Evolutionary conservation across 345 rosid genomes (phyloP), one percentile per base, ranked within the genome.

Genomic region (Camelina sativa): DNA sequence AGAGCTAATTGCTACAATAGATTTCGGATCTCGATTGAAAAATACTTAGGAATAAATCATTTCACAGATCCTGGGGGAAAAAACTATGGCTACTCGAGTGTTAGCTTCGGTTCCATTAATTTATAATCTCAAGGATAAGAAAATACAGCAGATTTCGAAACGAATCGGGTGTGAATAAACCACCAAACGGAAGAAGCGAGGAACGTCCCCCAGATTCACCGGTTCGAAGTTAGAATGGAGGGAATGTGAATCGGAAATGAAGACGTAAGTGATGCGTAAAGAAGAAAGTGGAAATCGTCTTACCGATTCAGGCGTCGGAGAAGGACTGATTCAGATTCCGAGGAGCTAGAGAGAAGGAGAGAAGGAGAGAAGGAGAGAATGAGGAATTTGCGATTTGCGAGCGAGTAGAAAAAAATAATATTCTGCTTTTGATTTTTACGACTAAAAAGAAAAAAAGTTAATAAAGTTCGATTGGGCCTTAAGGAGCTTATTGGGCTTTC

Each of bases 301-400:
- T 58, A 77, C 81, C 69, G 77, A 77, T 72, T 64, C 47, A 65
- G 68, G 72, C 50, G 76, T 25, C 62, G 22, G 22, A 63, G 67
- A 63, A 51, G 44, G 40, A 16, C 52, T 76, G 75, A 40, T 69
- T 76, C 76, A 70, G 80, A 70, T 69, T 69, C 75, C 70, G 57
- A 67, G 44, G 63, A 53, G 64, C 74, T 28, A 28, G 30, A 28
- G 35, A 65, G 23, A 53, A 20, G 52, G 23, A 23, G 30, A 25
- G 30, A 25, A 25, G 22, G 30, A 25, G 35, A 65, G 23, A 53
- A 20, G 53, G 23, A 23, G 30, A 28, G 30, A 28, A 28, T 28
- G 58, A 54, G 25, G 32, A 53, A 10, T 2, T 8, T 16, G 17
- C 17, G 50, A 48, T 51, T 51, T 22, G 69, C 74, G 75, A 53